Percentiles rank a stretch among this genome's conserved stretches.
Evolutionary conservation across 352 stramenopile species (phyloP).

Genomic region (Phytophthora tubulina): DNA sequence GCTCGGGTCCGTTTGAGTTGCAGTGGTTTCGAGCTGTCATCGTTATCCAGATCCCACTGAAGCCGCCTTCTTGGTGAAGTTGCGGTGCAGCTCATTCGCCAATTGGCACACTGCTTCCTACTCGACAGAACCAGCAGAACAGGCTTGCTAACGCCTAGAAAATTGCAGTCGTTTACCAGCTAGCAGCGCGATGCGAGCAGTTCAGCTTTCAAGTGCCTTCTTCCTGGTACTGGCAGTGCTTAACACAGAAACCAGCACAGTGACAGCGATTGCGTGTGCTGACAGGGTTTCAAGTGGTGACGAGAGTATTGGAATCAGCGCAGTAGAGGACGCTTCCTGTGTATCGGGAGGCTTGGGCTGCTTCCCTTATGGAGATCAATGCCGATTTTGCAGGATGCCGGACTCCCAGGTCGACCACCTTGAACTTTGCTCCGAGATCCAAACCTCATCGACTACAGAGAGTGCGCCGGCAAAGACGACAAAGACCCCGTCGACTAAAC

Average conservation of each 20-base stretch:
- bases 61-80: constrained; percentile 12
- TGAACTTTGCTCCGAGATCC: constrained; percentile 27
- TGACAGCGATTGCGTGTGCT: constrained; percentile 24
- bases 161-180: constrained; percentile 18
- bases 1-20: constrained; percentile 24
- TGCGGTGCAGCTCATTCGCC: constrained; percentile 29
- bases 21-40: constrained; percentile 31
- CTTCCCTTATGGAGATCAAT: constrained; percentile 32
- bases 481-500: neutral
- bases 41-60: neutral
- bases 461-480: neutral
- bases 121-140: constrained; percentile 15
- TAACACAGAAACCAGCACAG: constrained; percentile 8
- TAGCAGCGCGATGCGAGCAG: constrained; percentile 25
- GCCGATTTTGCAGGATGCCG: constrained; percentile 34
- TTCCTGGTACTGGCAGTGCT: constrained; percentile 26
- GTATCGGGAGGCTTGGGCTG: constrained; percentile 36
- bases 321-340: constrained; percentile 50
- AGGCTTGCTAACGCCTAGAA: neutral
- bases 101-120: constrained; percentile 37
- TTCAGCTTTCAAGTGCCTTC: constrained; percentile 29
- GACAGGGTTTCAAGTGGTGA: constrained; percentile 43
- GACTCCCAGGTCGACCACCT: constrained; percentile 20
- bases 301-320: constrained; percentile 41
- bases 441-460: constrained; percentile 1